These are phyloP conservation scores for Harringtonia aguacate DNA, from an alignment of 2,329 filamentous ascomycete species.

Conservation along the genomic window DNA sequence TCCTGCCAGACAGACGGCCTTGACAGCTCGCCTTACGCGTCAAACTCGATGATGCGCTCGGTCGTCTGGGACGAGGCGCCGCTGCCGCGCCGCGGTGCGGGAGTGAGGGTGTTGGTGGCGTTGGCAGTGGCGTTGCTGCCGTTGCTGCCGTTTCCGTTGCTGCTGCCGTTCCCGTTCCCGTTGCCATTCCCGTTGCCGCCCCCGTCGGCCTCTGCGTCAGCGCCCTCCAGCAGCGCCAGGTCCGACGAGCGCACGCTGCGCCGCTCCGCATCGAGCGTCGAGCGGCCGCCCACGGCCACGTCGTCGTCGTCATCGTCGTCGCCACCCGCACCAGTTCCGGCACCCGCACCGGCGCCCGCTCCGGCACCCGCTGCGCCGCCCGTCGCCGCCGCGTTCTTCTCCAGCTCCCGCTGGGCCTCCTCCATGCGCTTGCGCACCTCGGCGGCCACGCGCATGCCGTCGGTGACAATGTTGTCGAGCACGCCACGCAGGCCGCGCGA, in stretches of 20 bases:
- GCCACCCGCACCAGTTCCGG: conserved; percentile 19
- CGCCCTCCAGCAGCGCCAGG: conserved; percentile 61
- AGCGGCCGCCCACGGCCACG: conserved; percentile 21
- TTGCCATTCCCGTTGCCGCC: conserved; percentile 1
- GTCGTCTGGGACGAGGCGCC: conserved; percentile 20
- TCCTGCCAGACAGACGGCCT: too few species aligned
- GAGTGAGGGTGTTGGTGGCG: too few species aligned
- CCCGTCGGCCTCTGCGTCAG: conserved; percentile 57
- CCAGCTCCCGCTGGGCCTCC: conserved; percentile 84
- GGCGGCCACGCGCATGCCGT: conserved; percentile 90
- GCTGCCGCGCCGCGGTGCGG: conserved; percentile 4
- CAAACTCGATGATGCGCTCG: conserved; percentile 33
- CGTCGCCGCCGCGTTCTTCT: conserved; percentile 55
- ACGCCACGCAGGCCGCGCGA: conserved; percentile 77
- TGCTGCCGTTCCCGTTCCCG: conserved; percentile 11
- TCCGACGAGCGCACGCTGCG: conserved; percentile 57
- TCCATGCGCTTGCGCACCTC: conserved; percentile 91
- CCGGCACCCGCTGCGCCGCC: conserved; percentile 35
- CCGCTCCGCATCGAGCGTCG: conserved; percentile 38
- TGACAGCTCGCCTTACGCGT: conserved; percentile 19
- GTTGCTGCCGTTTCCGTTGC: conserved; percentile 12
- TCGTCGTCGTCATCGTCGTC: conserved; percentile 59
- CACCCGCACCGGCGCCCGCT: conserved; percentile 16
- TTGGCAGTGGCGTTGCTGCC: conserved; percentile 7
- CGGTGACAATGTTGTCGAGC: conserved; percentile 92